A percentile compares a stretch with the other conserved stretches of the same genome.
phyloP scores from a whole-genome alignment of 768 basidiomycete genomes.

The Phlegmacium glaucopus region DNA sequence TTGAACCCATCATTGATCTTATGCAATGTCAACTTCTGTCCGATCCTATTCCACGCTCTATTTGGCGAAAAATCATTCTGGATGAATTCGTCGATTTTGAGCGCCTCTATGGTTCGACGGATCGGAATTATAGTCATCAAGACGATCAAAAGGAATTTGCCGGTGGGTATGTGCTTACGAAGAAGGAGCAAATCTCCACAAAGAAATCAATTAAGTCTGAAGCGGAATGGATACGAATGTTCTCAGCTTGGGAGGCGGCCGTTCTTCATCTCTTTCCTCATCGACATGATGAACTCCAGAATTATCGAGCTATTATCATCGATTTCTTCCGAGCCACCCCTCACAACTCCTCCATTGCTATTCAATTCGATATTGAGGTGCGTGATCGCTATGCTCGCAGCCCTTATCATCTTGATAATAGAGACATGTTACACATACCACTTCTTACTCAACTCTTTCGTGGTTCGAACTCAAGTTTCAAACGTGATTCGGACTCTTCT shows the following conservation, averaged over 20 bases:
- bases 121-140: not conserved
- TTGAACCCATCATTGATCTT: not conserved
- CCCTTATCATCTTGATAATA: conserved; percentile 12
- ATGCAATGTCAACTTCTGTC: not conserved
- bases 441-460: conserved; percentile 5
- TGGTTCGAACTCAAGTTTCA: not conserved
- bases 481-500: too few relatives aligned
- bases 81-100: conserved; percentile 6
- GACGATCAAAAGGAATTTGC: conserved; percentile 3
- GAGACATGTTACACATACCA: conserved; percentile 1
- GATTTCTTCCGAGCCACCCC: conserved; percentile 10
- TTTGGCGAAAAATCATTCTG: not conserved
- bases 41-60: not conserved
- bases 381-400: conserved; percentile 6
- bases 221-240: conserved; percentile 14
- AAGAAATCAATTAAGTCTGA: not conserved
- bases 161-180: not conserved
- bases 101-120: not conserved
- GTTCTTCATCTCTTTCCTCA: conserved; percentile 8
- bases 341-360: not conserved
- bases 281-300: conserved; percentile 3
- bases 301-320: conserved; percentile 4
- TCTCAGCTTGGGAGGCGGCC: conserved; percentile 4
- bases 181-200: not conserved
- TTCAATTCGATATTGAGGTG: conserved; percentile 10